These are phyloP conservation scores for Parasarocladium wereldwijsianum DNA, from an alignment of 2,329 filamentous ascomycete species.

Conservation along the genomic window DNA sequence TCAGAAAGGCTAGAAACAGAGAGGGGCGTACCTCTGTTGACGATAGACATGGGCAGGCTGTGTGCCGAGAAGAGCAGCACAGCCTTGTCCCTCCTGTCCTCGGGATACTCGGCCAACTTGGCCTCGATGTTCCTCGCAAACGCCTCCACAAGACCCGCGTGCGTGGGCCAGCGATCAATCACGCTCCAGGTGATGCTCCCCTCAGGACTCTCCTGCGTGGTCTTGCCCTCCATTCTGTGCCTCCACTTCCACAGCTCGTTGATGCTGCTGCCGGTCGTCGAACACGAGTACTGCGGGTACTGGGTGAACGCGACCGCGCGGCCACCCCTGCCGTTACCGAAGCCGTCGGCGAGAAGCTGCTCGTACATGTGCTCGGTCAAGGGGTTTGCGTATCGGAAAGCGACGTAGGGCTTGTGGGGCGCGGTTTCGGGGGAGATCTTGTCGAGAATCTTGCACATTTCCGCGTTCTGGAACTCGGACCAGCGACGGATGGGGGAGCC, in stretches of 20 bases:
- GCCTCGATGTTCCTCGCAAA: slow-evolving; percentile 87
- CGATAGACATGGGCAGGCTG: slow-evolving; percentile 91
- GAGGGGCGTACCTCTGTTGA: slow-evolving; percentile 57
- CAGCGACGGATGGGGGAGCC: slow-evolving; percentile 97
- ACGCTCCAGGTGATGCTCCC: slow-evolving; percentile 90
- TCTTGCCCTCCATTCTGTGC: slow-evolving; percentile 70
- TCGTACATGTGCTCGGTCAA: slow-evolving; percentile 90
- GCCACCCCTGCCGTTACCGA: slow-evolving; percentile 78
- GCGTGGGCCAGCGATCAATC: slow-evolving; percentile 94
- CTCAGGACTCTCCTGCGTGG: slow-evolving; percentile 22
- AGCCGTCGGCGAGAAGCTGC: slow-evolving; percentile 71
- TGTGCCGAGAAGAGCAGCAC: slow-evolving; percentile 90
- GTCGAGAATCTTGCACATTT: slow-evolving; percentile 98
- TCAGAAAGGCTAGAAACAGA: too few species aligned
- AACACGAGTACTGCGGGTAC: slow-evolving; percentile 97
- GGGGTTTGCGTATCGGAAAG: slow-evolving; percentile 88
- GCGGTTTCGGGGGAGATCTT: slow-evolving; percentile 81
- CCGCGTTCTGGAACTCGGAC: slow-evolving; percentile 84
- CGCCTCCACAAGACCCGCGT: slow-evolving; percentile 76
- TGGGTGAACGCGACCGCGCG: slow-evolving; percentile 94
- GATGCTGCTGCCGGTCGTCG: slow-evolving; percentile 86
- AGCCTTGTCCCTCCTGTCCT: slow-evolving; percentile 63
- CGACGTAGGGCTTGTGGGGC: slow-evolving; percentile 93
- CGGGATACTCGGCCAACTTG: slow-evolving; percentile 70
- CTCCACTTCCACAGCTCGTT: slow-evolving; percentile 99